phyloP scores from a whole-genome alignment of 805 yeast species.

The Suhomyces pyralidae region DNA sequence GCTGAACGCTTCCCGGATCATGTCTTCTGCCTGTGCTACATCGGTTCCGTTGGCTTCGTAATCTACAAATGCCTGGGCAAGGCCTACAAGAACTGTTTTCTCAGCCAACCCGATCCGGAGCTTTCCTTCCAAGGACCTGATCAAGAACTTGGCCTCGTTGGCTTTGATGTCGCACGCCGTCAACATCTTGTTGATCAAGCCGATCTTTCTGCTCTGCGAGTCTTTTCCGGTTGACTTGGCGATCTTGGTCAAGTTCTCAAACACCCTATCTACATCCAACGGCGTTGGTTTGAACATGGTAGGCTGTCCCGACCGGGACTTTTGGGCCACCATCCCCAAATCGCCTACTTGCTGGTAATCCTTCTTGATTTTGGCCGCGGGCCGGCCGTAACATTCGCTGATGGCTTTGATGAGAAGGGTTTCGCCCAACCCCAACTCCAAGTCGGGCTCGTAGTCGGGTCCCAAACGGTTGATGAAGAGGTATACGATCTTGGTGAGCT shows the following conservation, averaged over 20 bases:
- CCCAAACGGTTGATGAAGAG: conserved; percentile 85
- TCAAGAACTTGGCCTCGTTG: conserved; percentile 81
- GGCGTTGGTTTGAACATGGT: conserved; percentile 92
- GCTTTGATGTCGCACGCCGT: conserved; percentile 73
- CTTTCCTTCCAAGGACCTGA: conserved; percentile 90
- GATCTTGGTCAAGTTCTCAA: conserved; percentile 67
- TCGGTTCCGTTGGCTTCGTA: conserved; percentile 52
- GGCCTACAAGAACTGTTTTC: conserved; percentile 78
- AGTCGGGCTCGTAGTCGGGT: conserved; percentile 89
- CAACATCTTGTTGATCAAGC: conserved; percentile 75
- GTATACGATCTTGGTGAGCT: conserved; percentile 70
- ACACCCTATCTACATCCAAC: conserved; percentile 69
- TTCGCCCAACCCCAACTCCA: conserved; percentile 93
- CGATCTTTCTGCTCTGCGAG: conserved; percentile 76
- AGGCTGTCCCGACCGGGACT: conserved; percentile 80
- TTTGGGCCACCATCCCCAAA: conserved; percentile 82
- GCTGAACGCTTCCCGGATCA: conserved; percentile 80
- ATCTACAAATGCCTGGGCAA: conserved; percentile 77
- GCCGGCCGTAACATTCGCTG: conserved; percentile 84
- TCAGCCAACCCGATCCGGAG: conserved; percentile 92
- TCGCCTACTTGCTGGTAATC: conserved; percentile 85
- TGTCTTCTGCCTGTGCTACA: conserved; percentile 67
- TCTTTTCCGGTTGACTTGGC: conserved; percentile 77
- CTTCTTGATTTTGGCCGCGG: conserved; percentile 62
- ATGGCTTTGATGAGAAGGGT: conserved; percentile 83